phyloP scores from a whole-genome alignment of 352 stramenopile genomes.

The Aphanomyces astaci region DNA sequence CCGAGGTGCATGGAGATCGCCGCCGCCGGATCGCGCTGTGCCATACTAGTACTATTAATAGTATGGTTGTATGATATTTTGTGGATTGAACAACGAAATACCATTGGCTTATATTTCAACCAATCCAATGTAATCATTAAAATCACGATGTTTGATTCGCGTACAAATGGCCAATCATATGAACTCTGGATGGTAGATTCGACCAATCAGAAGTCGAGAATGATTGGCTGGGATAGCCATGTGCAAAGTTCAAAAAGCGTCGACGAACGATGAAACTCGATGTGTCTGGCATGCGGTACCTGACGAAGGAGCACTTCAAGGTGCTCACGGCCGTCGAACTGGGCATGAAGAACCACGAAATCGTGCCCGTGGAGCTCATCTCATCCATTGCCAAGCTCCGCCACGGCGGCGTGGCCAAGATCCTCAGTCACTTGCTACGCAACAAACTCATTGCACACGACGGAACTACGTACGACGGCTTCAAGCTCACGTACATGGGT shows the following conservation, averaged over 20 bases:
- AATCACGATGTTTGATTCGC: too few species aligned
- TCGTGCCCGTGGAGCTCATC: constrained; percentile 97
- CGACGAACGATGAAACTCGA: constrained; percentile 84
- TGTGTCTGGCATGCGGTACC: constrained; percentile 89
- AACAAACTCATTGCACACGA: constrained; percentile 99
- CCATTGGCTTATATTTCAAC: not conserved
- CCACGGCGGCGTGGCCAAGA: constrained; percentile 96
- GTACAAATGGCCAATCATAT: too few species aligned
- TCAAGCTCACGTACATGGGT: constrained; percentile 97
- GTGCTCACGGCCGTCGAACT: constrained; percentile 98
- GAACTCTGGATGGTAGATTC: not conserved
- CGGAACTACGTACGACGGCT: constrained; percentile 94
- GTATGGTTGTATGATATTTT: not conserved
- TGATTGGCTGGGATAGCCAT: constrained; percentile 19
- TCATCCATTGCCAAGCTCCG: constrained; percentile 94
- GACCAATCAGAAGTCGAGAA: constrained; percentile 22
- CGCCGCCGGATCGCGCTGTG: not conserved
- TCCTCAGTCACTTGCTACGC: constrained; percentile 92
- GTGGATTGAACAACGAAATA: not conserved
- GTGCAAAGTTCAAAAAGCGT: constrained; percentile 19
- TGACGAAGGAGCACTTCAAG: constrained; percentile 95
- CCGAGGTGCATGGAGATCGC: constrained; percentile 2
- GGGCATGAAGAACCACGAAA: constrained; percentile 98
- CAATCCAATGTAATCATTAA: not conserved
- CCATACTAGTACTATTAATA: too few species aligned